phyloP scores from a whole-genome alignment of 495 filamentous ascomycete genomes.

The Hyaloscypha finlandica region DNA sequence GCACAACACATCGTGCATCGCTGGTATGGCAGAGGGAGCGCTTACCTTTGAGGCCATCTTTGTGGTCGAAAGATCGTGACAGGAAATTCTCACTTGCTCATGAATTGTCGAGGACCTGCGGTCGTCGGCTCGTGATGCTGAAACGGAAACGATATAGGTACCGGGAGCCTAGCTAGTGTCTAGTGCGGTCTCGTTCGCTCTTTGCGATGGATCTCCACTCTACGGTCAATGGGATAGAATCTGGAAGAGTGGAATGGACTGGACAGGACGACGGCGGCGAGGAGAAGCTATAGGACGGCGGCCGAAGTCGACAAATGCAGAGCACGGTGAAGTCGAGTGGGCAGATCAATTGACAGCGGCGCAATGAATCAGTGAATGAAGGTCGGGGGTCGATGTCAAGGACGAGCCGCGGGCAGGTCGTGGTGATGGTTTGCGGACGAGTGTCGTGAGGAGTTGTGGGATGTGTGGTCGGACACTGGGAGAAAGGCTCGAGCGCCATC shows the following conservation, averaged over 20 bases:
- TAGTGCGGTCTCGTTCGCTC: neutral
- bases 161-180: too few relatives aligned
- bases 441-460: neutral
- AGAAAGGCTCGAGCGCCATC: too few relatives aligned
- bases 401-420: neutral
- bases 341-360: neutral
- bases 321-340: neutral
- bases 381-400: neutral
- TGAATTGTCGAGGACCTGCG: constrained; percentile 2
- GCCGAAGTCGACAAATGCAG: neutral
- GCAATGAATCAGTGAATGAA: neutral
- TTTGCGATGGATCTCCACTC: neutral
- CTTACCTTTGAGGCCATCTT: constrained; percentile 51
- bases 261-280: neutral
- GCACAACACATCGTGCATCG: neutral
- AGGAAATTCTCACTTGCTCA: constrained; percentile 4
- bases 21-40: constrained; percentile 2
- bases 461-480: neutral
- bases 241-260: neutral
- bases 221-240: neutral
- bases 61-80: constrained; percentile 26
- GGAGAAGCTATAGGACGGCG: neutral
- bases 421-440: neutral
- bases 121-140: neutral
- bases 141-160: neutral